These are phyloP conservation scores for Aspergillus ibericus DNA, from an alignment of 2,329 filamentous ascomycete genomes.

Conservation along the genomic window DNA sequence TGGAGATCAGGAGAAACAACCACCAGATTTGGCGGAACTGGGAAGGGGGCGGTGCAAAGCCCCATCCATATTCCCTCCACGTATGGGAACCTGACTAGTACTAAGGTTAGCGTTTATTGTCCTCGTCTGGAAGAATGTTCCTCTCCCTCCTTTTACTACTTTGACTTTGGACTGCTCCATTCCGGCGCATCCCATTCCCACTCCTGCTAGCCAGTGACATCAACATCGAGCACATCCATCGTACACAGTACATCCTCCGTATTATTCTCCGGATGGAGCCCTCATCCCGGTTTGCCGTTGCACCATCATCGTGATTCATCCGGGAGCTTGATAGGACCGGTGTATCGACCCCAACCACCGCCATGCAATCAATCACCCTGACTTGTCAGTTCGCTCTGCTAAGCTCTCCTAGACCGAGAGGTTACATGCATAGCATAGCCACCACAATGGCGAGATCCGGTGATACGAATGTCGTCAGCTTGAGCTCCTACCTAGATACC, in stretches of 20 bases:
- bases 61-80: conserved; percentile 1
- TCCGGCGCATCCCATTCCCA: not conserved
- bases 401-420: not conserved
- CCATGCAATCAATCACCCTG: not conserved
- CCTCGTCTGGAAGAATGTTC: not conserved
- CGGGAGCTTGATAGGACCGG: not conserved
- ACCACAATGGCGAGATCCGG: not conserved
- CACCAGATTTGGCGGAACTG: not conserved
- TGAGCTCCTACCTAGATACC: not conserved
- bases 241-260: not conserved
- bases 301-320: not conserved
- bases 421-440: conserved; percentile 1
- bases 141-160: not conserved
- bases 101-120: conserved; percentile 1
- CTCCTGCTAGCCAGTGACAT: not conserved
- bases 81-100: conserved; percentile 4
- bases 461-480: not conserved
- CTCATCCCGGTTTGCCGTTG: not conserved
- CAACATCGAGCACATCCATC: not conserved
- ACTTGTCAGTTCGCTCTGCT: not conserved
- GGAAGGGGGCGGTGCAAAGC: conserved; percentile 12
- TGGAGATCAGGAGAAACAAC: not conserved
- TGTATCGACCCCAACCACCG: not conserved
- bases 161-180: not conserved
- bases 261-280: not conserved